phyloP scores from a whole-genome alignment of 2,329 filamentous ascomycete genomes.

The Allantophomopsis cytisporea region DNA sequence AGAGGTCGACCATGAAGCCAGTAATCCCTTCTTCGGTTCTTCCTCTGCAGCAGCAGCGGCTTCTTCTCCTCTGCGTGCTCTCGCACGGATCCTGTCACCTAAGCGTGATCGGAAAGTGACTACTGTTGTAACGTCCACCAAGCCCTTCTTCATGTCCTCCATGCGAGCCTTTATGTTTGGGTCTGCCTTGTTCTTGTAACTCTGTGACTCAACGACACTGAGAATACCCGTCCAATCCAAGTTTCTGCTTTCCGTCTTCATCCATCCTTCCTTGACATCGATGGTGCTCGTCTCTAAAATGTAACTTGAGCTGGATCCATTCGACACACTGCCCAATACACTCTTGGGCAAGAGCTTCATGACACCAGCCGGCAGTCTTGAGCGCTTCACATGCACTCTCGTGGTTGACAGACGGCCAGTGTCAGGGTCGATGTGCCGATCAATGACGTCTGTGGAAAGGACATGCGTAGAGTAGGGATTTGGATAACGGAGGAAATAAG shows the following conservation, averaged over 20 bases:
- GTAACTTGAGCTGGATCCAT: constrained; percentile 54
- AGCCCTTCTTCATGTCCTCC: constrained; percentile 16
- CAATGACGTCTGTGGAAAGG: constrained; percentile 71
- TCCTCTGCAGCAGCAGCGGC: constrained; percentile 23
- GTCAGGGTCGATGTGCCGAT: constrained; percentile 55
- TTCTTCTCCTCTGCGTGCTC: constrained; percentile 20
- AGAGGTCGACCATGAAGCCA: constrained; percentile 48
- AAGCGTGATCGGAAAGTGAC: constrained; percentile 61
- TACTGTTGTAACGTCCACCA: constrained; percentile 58
- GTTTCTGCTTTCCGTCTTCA: constrained; percentile 70
- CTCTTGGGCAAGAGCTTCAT: constrained; percentile 63
- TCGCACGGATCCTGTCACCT: constrained; percentile 41
- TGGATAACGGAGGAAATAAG: constrained; percentile 81
- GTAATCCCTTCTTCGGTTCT: constrained; percentile 33
- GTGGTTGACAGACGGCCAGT: constrained; percentile 67
- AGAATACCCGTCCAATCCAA: constrained; percentile 73
- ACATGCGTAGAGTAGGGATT: constrained; percentile 78
- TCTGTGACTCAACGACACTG: constrained; percentile 64
- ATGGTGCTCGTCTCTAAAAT: constrained; percentile 71
- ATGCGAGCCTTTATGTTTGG: constrained; percentile 6
- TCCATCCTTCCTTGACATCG: constrained; percentile 69
- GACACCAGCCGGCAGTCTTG: constrained; percentile 60
- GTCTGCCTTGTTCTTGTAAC: constrained; percentile 33
- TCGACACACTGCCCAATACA: constrained; percentile 35
- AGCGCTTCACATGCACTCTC: constrained; percentile 71